phyloP scores from a whole-genome alignment of 2,329 filamentous ascomycete species.

The Lithohypha guttulata region DNA sequence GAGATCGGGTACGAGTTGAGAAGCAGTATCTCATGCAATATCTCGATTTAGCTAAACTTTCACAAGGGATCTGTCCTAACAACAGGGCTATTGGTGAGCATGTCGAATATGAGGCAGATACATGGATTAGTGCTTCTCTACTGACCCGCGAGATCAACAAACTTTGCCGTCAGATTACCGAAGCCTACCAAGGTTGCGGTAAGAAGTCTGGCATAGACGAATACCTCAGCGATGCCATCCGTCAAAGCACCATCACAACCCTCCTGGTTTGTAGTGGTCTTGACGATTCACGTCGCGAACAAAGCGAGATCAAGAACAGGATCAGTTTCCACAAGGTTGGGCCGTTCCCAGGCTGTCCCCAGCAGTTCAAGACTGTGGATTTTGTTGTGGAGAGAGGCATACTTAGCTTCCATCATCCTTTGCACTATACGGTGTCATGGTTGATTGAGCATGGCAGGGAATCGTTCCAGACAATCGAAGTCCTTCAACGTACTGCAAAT shows the following conservation, averaged over 20 bases:
- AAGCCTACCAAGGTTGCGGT: slow-evolving; percentile 65
- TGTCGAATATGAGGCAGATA: slow-evolving; percentile 95
- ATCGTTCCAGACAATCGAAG: slow-evolving; percentile 35
- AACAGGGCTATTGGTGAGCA: slow-evolving; percentile 85
- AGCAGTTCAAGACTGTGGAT: slow-evolving; percentile 66
- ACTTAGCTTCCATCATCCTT: slow-evolving; percentile 93
- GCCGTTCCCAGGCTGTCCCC: slow-evolving; percentile 19
- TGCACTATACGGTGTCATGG: slow-evolving; percentile 96
- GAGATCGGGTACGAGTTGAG: slow-evolving; percentile 71
- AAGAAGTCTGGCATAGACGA: slow-evolving; percentile 24
- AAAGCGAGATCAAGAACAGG: slow-evolving; percentile 79
- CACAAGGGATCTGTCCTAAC: slow-evolving; percentile 95
- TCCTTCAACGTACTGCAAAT: slow-evolving; percentile 57
- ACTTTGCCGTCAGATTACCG: slow-evolving; percentile 76
- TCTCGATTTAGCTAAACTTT: slow-evolving; percentile 85
- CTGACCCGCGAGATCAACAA: slow-evolving; percentile 93
- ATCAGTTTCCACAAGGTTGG: slow-evolving; percentile 65
- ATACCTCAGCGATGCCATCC: slow-evolving; percentile 42
- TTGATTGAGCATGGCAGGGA: slow-evolving; percentile 74
- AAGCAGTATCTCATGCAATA: slow-evolving; percentile 87
- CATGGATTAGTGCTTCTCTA: slow-evolving; percentile 92
- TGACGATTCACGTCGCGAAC: slow-evolving; percentile 75
- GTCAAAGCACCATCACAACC: slow-evolving; percentile 63
- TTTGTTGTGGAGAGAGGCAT: slow-evolving; percentile 81
- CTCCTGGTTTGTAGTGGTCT: slow-evolving; percentile 80